Percentiles rank a stretch among this genome's conserved stretches.
Conservation (phyloP, 2,329 filamentous ascomycete species). For the Leptographium radiaticola region DNA sequence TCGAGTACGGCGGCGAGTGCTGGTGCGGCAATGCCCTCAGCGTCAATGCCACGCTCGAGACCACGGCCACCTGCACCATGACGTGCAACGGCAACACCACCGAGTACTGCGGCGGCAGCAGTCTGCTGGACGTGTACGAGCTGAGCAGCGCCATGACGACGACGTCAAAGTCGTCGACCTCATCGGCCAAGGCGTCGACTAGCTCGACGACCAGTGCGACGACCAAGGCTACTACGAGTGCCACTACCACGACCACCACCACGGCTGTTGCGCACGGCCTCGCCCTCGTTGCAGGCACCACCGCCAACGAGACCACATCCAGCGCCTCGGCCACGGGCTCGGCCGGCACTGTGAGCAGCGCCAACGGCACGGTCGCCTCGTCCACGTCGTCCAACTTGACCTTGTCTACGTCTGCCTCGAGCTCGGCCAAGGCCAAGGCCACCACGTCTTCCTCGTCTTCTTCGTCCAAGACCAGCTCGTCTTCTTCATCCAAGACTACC, state of each 20-base stretch:
- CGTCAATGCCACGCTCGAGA: conserved; percentile 9
- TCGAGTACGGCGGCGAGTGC: conserved; percentile 35
- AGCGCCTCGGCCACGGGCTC: no score
- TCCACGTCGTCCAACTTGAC: no score
- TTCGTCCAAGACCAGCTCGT: neutral
- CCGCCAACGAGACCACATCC: no score
- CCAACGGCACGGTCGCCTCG: no score
- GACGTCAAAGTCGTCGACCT: neutral
- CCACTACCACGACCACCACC: no score
- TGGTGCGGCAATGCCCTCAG: conserved; percentile 10
- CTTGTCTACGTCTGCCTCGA: neutral
- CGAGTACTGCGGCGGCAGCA: conserved; percentile 11
- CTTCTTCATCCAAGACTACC: neutral
- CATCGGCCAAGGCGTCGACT: no score
- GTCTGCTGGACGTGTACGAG: conserved; percentile 10
- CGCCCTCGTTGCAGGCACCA: no score
- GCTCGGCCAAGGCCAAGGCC: no score
- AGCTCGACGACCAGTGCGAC: no score
- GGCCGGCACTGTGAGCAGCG: no score
- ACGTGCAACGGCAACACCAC: conserved; percentile 11
- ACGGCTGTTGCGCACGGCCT: no score
- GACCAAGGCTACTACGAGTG: no score
- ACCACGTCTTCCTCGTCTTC: neutral
- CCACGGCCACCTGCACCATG: conserved; percentile 15
- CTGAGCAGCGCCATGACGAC: neutral